Conservation (phyloP, 768 basidiomycete species). For the Kwoniella dendrophila region DNA sequence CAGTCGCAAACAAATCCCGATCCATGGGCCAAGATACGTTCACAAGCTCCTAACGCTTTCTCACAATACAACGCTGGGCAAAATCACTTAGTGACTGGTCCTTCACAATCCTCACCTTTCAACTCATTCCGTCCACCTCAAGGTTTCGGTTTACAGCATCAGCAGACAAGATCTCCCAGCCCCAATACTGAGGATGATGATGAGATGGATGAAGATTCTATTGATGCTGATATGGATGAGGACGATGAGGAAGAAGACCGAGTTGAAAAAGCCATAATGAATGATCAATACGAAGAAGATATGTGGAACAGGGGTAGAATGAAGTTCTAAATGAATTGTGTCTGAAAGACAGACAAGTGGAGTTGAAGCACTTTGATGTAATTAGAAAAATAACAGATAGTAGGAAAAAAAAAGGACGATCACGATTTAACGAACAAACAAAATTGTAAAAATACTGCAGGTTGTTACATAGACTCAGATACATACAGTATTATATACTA, state of each 20-base stretch:
- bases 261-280: too few relatives aligned
- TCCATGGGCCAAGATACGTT: slow-evolving; percentile 18
- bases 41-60: slow-evolving; percentile 7
- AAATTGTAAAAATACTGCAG: too few relatives aligned
- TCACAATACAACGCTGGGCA: neutral
- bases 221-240: slow-evolving; percentile 23
- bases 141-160: slow-evolving; percentile 17
- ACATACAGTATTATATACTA: too few relatives aligned
- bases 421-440: too few relatives aligned
- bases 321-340: too few relatives aligned
- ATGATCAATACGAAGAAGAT: too few relatives aligned
- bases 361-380: too few relatives aligned
- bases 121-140: slow-evolving; percentile 15
- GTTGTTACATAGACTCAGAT: too few relatives aligned
- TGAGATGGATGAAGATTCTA: slow-evolving; percentile 37
- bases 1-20: slow-evolving; percentile 8
- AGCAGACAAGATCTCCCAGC: slow-evolving; percentile 6
- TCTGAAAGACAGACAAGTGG: too few relatives aligned
- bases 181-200: slow-evolving; percentile 12
- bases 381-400: too few relatives aligned
- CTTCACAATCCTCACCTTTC: neutral
- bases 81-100: neutral
- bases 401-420: too few relatives aligned
- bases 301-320: too few relatives aligned
- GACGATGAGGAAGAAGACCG: slow-evolving; percentile 33